phyloP scores from a whole-genome alignment of 2,329 filamentous ascomycete genomes.

The Alternaria sp. region DNA sequence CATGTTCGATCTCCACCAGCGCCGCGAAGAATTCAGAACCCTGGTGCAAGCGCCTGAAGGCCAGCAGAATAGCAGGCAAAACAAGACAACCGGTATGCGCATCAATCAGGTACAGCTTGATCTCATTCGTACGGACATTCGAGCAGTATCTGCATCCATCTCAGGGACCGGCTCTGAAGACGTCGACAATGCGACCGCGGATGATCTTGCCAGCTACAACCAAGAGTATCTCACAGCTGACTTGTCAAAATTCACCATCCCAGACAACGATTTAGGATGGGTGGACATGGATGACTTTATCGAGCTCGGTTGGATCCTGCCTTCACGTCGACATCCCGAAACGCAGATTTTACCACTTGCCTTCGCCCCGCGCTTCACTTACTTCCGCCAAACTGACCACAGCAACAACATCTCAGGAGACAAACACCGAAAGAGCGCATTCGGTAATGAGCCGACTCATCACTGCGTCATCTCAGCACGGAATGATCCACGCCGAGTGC shows the following conservation, averaged over 20 bases:
- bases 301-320: constrained; percentile 94
- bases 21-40: constrained; percentile 89
- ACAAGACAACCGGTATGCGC: constrained; percentile 89
- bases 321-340: constrained; percentile 87
- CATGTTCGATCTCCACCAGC: constrained; percentile 94
- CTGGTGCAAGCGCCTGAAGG: constrained; percentile 72
- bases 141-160: constrained; percentile 91
- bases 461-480: constrained; percentile 86
- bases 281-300: constrained; percentile 99
- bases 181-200: constrained; percentile 72
- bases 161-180: constrained; percentile 81
- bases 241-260: constrained; percentile 90
- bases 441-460: constrained; percentile 93
- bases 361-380: constrained; percentile 93
- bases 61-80: constrained; percentile 70
- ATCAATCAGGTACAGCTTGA: constrained; percentile 96
- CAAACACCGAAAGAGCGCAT: constrained; percentile 82
- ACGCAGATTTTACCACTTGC: constrained; percentile 94
- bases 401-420: constrained; percentile 81
- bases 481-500: constrained; percentile 83
- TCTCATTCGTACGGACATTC: constrained; percentile 87
- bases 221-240: constrained; percentile 61
- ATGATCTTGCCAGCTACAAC: constrained; percentile 65
- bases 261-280: constrained; percentile 94
- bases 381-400: constrained; percentile 96